Base-by-base conservation (phyloP, 345 rosid species). In the Corymbia maculata region DNA sequence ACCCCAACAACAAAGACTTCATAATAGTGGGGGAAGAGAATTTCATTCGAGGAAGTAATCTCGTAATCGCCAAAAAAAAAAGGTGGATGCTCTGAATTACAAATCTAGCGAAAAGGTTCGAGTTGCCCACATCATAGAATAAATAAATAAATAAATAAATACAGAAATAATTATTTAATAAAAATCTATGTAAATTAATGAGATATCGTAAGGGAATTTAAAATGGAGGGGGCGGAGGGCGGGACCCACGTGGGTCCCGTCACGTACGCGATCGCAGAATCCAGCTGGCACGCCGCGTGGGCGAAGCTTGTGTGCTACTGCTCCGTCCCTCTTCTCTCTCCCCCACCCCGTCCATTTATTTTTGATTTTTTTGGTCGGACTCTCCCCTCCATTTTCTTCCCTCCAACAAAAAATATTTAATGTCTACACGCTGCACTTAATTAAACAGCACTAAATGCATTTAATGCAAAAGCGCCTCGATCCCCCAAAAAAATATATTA, bases 211-310 rank as follows among this genome's bases (percentile, higher is more conserved):
- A 9, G 45, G 79, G 79, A 68, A 68, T 68, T 68, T 32, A 68
- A 68, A 68, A 68, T 12, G 24, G 11, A 8, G 45, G 11, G 9
- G 11, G 13, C 14, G 4, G 12, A 22, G 3, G 26, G 79, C 7
- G 24, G 26, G 47, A 11, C 15, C 84, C 84, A 42, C 49, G 13
- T 75, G 84, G 84, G 49, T 10, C 49, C 84, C 49, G 84, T 19
- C 49, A 75, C 84, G 84, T 42, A 85, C 45, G 87, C 30, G 55
- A 45, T 75, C 50, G 45, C 44, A 53, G 82, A 26, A 82, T 80
- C 86, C 53, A 88, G 89, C 89, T 88, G 89, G 89, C 86, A 28
- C 42, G 89, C 68, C 89, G 79, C 86, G 89, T 88, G 79, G 89
- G 26, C 55, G 36, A 61, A 59, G 47, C 55, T 85, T 53, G 68